Percentiles rank a stretch among this genome's conserved stretches.
phyloP scores from a whole-genome alignment of 2,329 filamentous ascomycete species.

The Fusarium gaditjirri region DNA sequence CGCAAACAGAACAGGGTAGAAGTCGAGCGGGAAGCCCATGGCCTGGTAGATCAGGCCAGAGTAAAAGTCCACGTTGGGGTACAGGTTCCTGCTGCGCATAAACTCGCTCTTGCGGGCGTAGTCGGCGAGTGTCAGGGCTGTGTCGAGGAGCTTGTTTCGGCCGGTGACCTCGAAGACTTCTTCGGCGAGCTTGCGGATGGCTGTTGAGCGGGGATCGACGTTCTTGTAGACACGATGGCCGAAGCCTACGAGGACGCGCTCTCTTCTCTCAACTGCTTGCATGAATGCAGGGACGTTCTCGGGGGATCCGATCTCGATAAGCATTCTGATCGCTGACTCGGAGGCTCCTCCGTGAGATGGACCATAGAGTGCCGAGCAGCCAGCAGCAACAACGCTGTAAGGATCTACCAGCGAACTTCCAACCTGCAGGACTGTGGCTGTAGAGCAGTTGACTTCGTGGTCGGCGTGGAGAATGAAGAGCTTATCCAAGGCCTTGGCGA shows the following conservation, averaged over 20 bases:
- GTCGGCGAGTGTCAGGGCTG: constrained; percentile 57
- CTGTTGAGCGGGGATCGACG: constrained; percentile 62
- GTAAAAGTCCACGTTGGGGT: constrained; percentile 65
- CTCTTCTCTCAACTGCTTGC: constrained; percentile 59
- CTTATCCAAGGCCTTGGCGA: constrained; percentile 62
- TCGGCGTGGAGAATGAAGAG: constrained; percentile 68
- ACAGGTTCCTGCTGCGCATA: constrained; percentile 60
- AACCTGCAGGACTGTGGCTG: constrained; percentile 65
- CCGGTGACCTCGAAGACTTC: constrained; percentile 62
- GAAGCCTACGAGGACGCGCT: constrained; percentile 65
- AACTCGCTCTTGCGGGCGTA: constrained; percentile 59
- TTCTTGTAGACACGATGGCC: constrained; percentile 66
- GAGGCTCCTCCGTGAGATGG: constrained; percentile 70
- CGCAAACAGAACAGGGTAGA: constrained; percentile 63
- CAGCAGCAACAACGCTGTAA: constrained; percentile 62
- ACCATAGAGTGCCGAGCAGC: constrained; percentile 65
- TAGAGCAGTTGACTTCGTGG: constrained; percentile 69
- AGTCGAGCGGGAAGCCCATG: constrained; percentile 64
- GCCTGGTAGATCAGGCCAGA: constrained; percentile 63
- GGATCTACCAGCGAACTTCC: constrained; percentile 67
- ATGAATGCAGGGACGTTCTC: constrained; percentile 63
- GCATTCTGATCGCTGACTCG: constrained; percentile 65
- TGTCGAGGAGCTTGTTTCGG: constrained; percentile 62
- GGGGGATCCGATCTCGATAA: constrained; percentile 61
- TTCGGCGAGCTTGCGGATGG: constrained; percentile 60